Percentiles rank a stretch among this genome's conserved stretches.
Evolutionary conservation across 2,329 filamentous ascomycete genomes (phyloP).

Genomic region (Geosmithia flava): DNA sequence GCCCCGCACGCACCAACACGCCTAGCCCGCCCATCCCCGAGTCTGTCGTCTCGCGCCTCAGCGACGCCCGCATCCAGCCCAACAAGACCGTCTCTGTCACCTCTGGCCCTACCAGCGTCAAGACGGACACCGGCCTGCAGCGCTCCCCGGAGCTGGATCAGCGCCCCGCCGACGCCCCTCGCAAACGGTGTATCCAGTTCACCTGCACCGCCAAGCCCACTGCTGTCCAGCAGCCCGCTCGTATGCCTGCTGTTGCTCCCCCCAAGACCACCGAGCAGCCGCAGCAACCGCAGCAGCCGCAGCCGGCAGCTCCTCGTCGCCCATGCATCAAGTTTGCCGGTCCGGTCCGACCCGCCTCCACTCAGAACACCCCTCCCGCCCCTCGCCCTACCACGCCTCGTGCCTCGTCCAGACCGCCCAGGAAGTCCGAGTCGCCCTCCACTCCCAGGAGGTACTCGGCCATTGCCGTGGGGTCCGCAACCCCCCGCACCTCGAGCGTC

Average conservation of each 20-base stretch:
- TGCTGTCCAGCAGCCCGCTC: conserved; percentile 30
- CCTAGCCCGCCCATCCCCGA: conserved; percentile 75
- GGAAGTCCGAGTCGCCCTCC: conserved; percentile 11
- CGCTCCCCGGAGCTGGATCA: neutral
- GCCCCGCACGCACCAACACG: conserved; percentile 74
- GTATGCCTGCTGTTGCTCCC: conserved; percentile 13
- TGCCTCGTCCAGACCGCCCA: conserved; percentile 10
- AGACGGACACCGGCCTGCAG: too few species aligned
- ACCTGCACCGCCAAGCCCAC: conserved; percentile 66
- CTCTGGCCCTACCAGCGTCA: neutral
- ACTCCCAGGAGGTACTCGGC: conserved; percentile 1
- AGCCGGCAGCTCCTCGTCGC: conserved; percentile 33
- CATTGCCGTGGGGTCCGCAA: neutral
- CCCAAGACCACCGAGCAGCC: neutral
- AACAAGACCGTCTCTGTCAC: conserved; percentile 10
- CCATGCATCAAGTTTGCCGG: conserved; percentile 68
- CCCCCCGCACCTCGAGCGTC: neutral
- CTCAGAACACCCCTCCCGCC: conserved; percentile 22
- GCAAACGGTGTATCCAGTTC: conserved; percentile 87
- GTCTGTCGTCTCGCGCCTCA: conserved; percentile 31
- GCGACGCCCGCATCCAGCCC: conserved; percentile 14
- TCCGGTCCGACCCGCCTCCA: conserved; percentile 36
- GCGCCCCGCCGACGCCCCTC: conserved; percentile 17
- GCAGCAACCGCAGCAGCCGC: conserved; percentile 8
- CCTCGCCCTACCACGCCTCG: conserved; percentile 4